These are phyloP conservation scores for Talaromyces rugulosus DNA, from an alignment of 2,329 filamentous ascomycete species.

Conservation along the genomic window DNA sequence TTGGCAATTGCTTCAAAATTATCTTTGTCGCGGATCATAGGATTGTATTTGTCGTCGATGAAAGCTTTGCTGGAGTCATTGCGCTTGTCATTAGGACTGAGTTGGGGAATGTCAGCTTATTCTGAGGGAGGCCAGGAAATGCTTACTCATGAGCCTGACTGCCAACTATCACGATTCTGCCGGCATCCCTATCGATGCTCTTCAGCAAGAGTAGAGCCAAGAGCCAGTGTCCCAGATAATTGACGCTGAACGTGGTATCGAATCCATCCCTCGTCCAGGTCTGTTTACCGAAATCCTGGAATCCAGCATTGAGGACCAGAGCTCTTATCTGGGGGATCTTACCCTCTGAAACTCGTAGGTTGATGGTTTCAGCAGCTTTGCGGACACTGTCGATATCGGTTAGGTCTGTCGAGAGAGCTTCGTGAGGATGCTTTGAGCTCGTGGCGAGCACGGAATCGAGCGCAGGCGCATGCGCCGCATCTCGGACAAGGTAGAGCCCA, in stretches of 20 bases:
- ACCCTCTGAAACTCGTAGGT: conserved; percentile 18
- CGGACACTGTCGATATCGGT: conserved; percentile 13
- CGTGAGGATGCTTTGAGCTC: too few relatives aligned
- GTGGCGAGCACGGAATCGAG: too few relatives aligned
- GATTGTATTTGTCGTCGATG: too few relatives aligned
- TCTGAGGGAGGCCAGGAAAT: background rate
- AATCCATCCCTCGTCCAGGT: conserved; percentile 14
- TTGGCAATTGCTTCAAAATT: too few relatives aligned
- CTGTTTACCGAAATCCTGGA: conserved; percentile 18
- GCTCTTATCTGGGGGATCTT: conserved; percentile 35
- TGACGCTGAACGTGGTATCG: conserved; percentile 17
- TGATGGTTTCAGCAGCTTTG: conserved; percentile 12
- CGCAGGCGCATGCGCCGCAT: conserved; percentile 5
- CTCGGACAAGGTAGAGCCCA: conserved; percentile 17
- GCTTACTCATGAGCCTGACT: conserved; percentile 15
- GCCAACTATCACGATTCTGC: conserved; percentile 16
- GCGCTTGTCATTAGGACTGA: too few relatives aligned
- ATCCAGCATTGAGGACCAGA: conserved; percentile 33
- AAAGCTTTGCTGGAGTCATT: too few relatives aligned
- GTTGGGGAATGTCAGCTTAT: too few relatives aligned
- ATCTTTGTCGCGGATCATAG: too few relatives aligned
- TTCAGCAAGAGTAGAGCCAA: conserved; percentile 18
- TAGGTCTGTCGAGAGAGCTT: conserved; percentile 8
- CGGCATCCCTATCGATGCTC: conserved; percentile 17
- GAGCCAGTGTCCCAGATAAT: conserved; percentile 20